Evolutionary conservation across 1,139 yeast species (phyloP).

Genomic region (Casaregolazyma lundiana): DNA sequence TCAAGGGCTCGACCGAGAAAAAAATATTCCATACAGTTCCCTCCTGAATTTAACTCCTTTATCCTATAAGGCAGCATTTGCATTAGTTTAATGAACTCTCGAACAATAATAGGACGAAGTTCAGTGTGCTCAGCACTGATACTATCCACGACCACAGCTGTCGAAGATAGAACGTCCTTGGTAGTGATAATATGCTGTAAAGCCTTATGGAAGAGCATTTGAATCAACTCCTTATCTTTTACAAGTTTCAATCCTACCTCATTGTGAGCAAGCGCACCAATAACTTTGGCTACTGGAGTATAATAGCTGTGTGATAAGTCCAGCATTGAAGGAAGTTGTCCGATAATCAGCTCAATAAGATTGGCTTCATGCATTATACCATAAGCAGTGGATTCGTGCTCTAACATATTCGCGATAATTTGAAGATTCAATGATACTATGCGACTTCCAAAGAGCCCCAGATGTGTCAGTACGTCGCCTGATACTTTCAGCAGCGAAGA

Average conservation of each 20-base stretch:
- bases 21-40: neutral
- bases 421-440: constrained; percentile 63
- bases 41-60: constrained; percentile 7
- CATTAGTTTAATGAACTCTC: constrained; percentile 47
- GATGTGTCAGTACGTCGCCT: constrained; percentile 55
- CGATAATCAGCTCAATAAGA: constrained; percentile 61
- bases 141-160: constrained; percentile 76
- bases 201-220: constrained; percentile 18
- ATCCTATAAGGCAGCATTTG: constrained; percentile 40
- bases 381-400: constrained; percentile 89
- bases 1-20: constrained; percentile 4
- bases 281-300: constrained; percentile 63
- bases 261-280: constrained; percentile 82
- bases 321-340: constrained; percentile 45
- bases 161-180: constrained; percentile 39
- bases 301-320: constrained; percentile 54
- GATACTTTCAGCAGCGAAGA: constrained; percentile 66
- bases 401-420: constrained; percentile 67
- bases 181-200: constrained; percentile 18
- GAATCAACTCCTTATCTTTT: constrained; percentile 19
- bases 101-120: constrained; percentile 55
- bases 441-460: constrained; percentile 62
- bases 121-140: constrained; percentile 78
- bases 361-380: constrained; percentile 76
- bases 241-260: constrained; percentile 58